Base-by-base conservation (phyloP, 352 stramenopile genomes). In the Phytophthora parvispora region DNA sequence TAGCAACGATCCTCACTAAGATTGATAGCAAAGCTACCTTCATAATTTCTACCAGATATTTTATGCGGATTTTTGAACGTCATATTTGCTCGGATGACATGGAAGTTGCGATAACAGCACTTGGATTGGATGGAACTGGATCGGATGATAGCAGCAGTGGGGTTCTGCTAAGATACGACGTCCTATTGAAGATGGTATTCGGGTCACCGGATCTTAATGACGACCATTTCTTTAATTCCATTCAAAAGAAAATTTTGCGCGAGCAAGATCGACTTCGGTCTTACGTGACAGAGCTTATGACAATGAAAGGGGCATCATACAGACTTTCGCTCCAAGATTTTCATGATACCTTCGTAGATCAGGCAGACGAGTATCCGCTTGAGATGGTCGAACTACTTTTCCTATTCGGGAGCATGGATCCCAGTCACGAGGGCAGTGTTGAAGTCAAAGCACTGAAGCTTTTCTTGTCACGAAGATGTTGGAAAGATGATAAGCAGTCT, bases 111-210 rank as follows among this genome's bases (percentile, higher is more conserved):
- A 29, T 27, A 1, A 13, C 52, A 29, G 70, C 45, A 2, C 64
- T 91, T 18, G 55, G 27, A 6, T 36, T 58, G 13, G 45, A 62
- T 20, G n/a, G 13, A 18, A 9, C 9, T 24, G n/a, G 13, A 4
- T 31, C 62, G 15, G n/a, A 56, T 24, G 20, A 15, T 8, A n/a
- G 12, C 12, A 22, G 32, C 34, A 22, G 10, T 60, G 40, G 7
- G 6, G 25, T 7, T 13, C 34, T 13, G 4, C 58, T 90, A 3
- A 67, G 81, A 12, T 92, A 88, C 25, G 84, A 90, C 15, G 66
- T 92, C 6, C 63, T 92, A 5, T 72, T 92, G 49, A 77, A 77
- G 31, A 42, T 90, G 20, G 38, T 87, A 4, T 90, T 90, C 63
- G 80, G 80, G 7, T 66, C 60, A 6, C 78, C 78, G 2, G 51